Base-by-base conservation (phyloP, 2,329 filamentous ascomycete species). In the Pseudofabraea citricarpa region DNA sequence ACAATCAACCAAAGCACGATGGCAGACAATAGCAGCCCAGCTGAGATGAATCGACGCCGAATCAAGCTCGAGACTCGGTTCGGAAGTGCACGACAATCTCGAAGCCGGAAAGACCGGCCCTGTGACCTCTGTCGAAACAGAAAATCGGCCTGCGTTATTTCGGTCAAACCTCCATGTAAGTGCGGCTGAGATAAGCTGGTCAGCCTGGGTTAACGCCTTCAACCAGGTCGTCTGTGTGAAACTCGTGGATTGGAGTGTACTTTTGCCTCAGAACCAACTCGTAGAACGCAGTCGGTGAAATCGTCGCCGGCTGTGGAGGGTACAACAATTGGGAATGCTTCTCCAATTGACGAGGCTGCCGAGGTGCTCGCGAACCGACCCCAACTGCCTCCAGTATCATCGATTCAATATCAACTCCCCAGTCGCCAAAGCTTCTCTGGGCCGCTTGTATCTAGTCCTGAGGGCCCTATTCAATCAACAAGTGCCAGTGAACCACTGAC, bases 121-220 rank as follows among this genome's bases (percentile, higher is more conserved):
- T 73, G 70, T 47, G 70, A 72, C 54, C 60, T 63, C 9, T 72
- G 70, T 48, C 65, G 69, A 7, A 59, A 58, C 36, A 60, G 70
- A 15, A 72, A 72, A 56, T 71, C 68, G 32, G 70, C 67, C n/a
- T 72, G 69, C 51, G 64, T 72, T 6, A 72, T 73, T 43, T 62
- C 66, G 22, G 59, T 58, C 9, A 57, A 63, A 45, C 69, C 69
- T 40, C 70, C 69, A 45, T 72, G 70, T 72, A 61, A 57, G 67
- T 52, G 31, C 20, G 48, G 41, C 37, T 16, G 5, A 12, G 9
- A 27, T 24, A 23, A 44, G 15, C 26, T 39, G 23, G 21, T 15
- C 26, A 19, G 33, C 36, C 21, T 23, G 23, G 13, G 18, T 37
- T 36, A 23, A 44, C 13, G 37, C 37, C 18, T 9, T 16, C 20